Percentiles rank a stretch among this genome's conserved stretches.
Evolutionary conservation across 2,329 filamentous ascomycete genomes (phyloP).

Genomic region (Botrytis galanthina): DNA sequence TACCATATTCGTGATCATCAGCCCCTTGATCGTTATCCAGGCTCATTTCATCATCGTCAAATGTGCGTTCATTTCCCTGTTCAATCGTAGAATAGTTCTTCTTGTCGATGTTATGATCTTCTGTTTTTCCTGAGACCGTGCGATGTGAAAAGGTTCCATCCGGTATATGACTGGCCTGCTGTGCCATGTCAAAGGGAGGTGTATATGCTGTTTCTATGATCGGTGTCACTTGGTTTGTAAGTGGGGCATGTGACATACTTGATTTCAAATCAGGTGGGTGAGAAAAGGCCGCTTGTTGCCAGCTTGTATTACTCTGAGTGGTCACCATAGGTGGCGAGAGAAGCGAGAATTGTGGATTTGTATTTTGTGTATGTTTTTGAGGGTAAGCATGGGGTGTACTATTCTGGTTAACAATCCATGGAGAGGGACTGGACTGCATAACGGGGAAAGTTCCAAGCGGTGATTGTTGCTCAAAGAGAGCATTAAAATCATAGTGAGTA

Average conservation of each 20-base stretch:
- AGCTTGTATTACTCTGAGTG: conserved; percentile 1
- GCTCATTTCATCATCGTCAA: conserved; percentile 34
- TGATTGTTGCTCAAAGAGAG: conserved; percentile 19
- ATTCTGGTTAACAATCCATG: conserved; percentile 6
- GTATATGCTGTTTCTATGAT: background rate
- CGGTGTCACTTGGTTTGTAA: background rate
- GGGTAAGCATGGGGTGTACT: background rate
- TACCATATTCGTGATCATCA: conserved; percentile 42
- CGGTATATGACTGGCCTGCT: background rate
- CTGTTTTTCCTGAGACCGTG: background rate
- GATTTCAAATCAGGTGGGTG: background rate
- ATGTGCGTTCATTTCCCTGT: conserved; percentile 33
- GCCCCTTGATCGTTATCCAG: conserved; percentile 39
- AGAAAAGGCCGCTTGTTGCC: conserved; percentile 12
- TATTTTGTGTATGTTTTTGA: background rate
- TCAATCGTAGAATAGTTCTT: background rate
- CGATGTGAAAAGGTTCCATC: background rate
- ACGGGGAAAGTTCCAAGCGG: background rate
- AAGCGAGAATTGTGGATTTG: conserved; percentile 6
- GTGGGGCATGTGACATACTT: background rate
- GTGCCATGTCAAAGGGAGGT: conserved; percentile 4
- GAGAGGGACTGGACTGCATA: background rate
- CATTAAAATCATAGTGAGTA: conserved; percentile 34
- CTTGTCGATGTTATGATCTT: background rate
- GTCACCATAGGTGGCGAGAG: background rate